Base-by-base conservation (phyloP, 768 basidiomycete genomes). In the Ramaria rubella region DNA sequence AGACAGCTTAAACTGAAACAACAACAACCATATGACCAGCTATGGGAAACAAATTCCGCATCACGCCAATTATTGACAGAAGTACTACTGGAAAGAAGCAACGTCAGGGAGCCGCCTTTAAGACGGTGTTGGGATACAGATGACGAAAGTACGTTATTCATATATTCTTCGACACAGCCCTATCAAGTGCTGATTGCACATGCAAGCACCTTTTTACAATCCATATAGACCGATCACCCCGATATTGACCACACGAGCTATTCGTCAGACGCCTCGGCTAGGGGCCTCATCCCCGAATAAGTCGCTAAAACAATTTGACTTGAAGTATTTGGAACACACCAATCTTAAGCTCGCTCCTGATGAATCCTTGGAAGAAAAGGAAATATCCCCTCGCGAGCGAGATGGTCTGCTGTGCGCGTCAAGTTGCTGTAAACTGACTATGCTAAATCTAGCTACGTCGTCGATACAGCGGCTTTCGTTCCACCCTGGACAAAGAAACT, bases 1-100 rank as follows among this genome's bases (percentile, higher is more conserved):
- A 63, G 65, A 19, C 57, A 71, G 19, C 65, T 73, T 67, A 63
- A 63, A 49, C 56, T 78, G 17, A 46, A 67, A 49, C 60, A 69
- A 8, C 59, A 77, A 19, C 55, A 67, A 12, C 64, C 70, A 12
- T 77, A 75, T 55, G 75, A 81, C 24, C 81, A 86, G 64, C 71
- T 62, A 54, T 73, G 77, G 63, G 64, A 67, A 24, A 70, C 74
- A 4, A 61, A 67, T 29, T 49, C 60, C n/a, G 62, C 63, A 43
- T 45, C 64, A 12, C 6, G 60, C 8, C 55, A 21, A 19, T 66
- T 64, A 44, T 57, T 71, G 19, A 5, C 12, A n/a, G 31, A 55
- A 23, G 24, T 38, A 46, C 49, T n/a, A 4, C 40, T 42, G 40
- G 40, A 7, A 8, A 5, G 23, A 6, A 8, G 40, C 8, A 5